phyloP scores from a whole-genome alignment of 2,329 filamentous ascomycete species.

The Xylaria multiplex region DNA sequence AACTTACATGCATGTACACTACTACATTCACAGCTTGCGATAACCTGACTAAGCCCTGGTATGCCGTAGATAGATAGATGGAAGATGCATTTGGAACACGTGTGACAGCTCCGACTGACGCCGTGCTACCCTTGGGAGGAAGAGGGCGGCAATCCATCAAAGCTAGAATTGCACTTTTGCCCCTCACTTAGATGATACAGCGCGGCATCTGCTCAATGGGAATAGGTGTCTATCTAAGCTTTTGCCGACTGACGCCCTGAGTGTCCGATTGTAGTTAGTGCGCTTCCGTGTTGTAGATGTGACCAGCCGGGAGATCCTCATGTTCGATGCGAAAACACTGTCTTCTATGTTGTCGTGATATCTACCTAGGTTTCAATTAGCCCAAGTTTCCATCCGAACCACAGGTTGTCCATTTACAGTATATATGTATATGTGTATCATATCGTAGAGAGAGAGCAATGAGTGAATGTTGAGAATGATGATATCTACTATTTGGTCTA shows the following conservation, averaged over 20 bases:
- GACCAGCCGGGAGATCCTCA: not conserved
- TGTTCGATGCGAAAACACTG: not conserved
- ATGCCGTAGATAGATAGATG: conserved; percentile 1
- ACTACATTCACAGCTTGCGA: conserved; percentile 1
- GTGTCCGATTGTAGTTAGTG: conserved; percentile 8
- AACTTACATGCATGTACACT: not conserved
- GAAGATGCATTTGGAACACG: not conserved
- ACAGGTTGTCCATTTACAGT: not conserved
- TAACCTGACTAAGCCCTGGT: conserved; percentile 10
- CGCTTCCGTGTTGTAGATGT: not conserved
- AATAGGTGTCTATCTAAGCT: not conserved
- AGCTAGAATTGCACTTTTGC: not conserved
- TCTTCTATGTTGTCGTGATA: not conserved
- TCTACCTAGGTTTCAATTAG: not conserved
- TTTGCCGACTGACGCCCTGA: not conserved
- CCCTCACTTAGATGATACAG: not conserved
- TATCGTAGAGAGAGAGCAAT: not conserved
- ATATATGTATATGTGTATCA: not conserved
- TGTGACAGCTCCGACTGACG: not conserved
- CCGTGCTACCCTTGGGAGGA: not conserved
- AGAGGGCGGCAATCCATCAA: not conserved
- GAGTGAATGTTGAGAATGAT: not conserved
- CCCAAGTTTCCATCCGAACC: too few species aligned
- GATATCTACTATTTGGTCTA: not conserved
- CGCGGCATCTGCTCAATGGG: not conserved